Percentiles rank a stretch among this genome's conserved stretches.
Conservation (phyloP, 2,329 filamentous ascomycete species). For the Dryadomyces quercivorus region DNA sequence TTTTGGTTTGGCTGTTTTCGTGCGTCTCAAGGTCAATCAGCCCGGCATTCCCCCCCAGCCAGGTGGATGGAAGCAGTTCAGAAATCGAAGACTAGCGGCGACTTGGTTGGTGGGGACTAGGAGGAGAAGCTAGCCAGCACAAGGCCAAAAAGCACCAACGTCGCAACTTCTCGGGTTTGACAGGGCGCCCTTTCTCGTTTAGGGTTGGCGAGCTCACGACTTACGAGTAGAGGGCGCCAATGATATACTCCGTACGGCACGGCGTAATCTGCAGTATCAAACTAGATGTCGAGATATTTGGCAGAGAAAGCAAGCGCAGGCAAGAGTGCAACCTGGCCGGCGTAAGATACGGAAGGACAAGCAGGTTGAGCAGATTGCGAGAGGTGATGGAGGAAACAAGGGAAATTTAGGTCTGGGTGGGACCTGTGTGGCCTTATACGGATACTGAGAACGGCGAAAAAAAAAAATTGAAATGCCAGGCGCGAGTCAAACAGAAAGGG, state of each 20-base stretch:
- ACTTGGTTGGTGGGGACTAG: slow-evolving; percentile 3
- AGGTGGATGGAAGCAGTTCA: slow-evolving; percentile 1
- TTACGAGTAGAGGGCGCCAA: neutral
- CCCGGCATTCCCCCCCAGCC: neutral
- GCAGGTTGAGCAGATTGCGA: neutral
- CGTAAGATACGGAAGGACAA: neutral
- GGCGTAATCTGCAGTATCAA: neutral
- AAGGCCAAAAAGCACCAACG: neutral
- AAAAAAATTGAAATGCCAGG: neutral
- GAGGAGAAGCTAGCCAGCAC: neutral
- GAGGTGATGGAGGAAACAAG: neutral
- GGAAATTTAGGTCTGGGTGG: neutral
- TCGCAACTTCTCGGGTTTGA: slow-evolving; percentile 3
- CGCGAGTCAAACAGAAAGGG: neutral
- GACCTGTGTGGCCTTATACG: slow-evolving; percentile 1
- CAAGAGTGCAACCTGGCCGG: neutral
- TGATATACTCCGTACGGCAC: neutral
- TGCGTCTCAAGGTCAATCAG: neutral
- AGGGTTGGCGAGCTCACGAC: neutral
- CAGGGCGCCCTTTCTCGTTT: slow-evolving; percentile 2
- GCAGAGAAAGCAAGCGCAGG: neutral
- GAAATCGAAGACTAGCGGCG: neutral
- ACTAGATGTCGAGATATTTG: neutral
- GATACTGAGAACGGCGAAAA: neutral
- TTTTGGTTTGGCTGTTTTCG: neutral